Percentiles rank a stretch among this genome's conserved stretches.
These are phyloP conservation scores for Verticillium zaregamsianum DNA, from an alignment of 2,329 filamentous ascomycete genomes.

Conservation along the genomic window DNA sequence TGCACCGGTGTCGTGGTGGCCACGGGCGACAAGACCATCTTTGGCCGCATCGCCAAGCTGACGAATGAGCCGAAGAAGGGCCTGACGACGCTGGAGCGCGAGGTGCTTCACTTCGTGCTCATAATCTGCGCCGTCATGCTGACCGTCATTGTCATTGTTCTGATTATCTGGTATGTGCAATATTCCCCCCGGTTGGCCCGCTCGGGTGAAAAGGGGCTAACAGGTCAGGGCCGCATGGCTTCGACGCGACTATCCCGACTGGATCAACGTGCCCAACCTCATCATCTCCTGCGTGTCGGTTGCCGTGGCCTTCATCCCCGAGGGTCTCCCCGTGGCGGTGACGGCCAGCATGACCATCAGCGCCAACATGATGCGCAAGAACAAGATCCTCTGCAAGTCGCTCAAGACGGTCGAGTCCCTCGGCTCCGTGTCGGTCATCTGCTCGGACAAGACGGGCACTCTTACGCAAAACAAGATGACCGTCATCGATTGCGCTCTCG, in stretches of 20 bases:
- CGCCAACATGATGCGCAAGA: conserved; percentile 66
- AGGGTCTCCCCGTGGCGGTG: conserved; percentile 58
- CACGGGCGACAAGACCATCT: conserved; percentile 69
- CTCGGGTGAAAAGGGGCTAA: conserved; percentile 37
- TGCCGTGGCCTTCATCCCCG: conserved; percentile 59
- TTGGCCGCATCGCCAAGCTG: conserved; percentile 70
- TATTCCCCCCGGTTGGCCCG: not conserved
- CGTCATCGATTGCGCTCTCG: conserved; percentile 45
- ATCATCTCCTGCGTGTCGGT: conserved; percentile 55
- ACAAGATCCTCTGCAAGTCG: conserved; percentile 61
- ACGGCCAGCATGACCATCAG: conserved; percentile 49
- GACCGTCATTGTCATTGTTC: conserved; percentile 54
- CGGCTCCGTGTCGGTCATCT: conserved; percentile 68
- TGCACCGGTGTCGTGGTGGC: conserved; percentile 65
- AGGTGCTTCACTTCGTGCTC: conserved; percentile 68
- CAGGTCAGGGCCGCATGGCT: conserved; percentile 61
- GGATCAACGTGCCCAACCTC: conserved; percentile 65
- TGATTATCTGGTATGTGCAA: conserved; percentile 40
- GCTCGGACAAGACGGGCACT: conserved; percentile 72
- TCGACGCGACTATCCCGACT: conserved; percentile 60
- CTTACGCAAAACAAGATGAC: conserved; percentile 68
- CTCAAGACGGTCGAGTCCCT: conserved; percentile 65
- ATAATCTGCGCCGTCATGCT: conserved; percentile 65
- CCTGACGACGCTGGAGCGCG: conserved; percentile 66
- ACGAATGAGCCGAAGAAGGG: conserved; percentile 65